Conservation (phyloP, 1,139 yeast genomes). For the Pichia sp. region DNA sequence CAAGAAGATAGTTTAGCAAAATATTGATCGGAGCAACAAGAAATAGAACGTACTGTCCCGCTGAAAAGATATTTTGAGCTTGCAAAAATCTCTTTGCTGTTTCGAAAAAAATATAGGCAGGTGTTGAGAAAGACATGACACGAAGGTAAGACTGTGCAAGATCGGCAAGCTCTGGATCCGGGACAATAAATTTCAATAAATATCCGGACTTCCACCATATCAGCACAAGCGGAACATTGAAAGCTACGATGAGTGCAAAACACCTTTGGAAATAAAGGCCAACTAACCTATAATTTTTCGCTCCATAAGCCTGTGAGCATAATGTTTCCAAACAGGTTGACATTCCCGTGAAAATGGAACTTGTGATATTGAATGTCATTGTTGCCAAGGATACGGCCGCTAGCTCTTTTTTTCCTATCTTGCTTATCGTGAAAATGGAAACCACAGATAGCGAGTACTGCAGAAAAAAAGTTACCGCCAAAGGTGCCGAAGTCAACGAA, state of each 20-base stretch:
- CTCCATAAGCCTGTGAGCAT: slow-evolving; percentile 52
- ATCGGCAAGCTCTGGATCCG: slow-evolving; percentile 33
- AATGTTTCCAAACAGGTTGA: slow-evolving; percentile 53
- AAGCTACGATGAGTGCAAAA: slow-evolving; percentile 38
- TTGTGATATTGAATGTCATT: slow-evolving; percentile 52
- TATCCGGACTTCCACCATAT: slow-evolving; percentile 41
- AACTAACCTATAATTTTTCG: slow-evolving; percentile 33
- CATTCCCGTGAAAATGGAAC: slow-evolving; percentile 50
- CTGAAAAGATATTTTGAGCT: slow-evolving; percentile 40
- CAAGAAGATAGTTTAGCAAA: slow-evolving; percentile 36
- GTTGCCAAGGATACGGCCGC: slow-evolving; percentile 56
- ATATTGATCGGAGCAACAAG: slow-evolving; percentile 39
- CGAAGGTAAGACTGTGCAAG: slow-evolving; percentile 37
- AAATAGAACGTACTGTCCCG: slow-evolving; percentile 39
- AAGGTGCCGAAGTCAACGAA: slow-evolving; percentile 42
- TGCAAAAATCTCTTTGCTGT: slow-evolving; percentile 42
- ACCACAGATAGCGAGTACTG: slow-evolving; percentile 51
- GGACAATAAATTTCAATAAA: slow-evolving; percentile 33
- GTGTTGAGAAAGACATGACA: slow-evolving; percentile 36
- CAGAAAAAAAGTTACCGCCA: slow-evolving; percentile 46
- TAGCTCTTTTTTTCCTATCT: slow-evolving; percentile 49
- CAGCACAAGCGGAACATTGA: slow-evolving; percentile 35
- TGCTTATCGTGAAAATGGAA: slow-evolving; percentile 51
- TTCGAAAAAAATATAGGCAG: slow-evolving; percentile 41
- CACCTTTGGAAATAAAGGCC: slow-evolving; percentile 43